Conservation (phyloP, 2,329 filamentous ascomycete species). For the Alternaria metachromatica region DNA sequence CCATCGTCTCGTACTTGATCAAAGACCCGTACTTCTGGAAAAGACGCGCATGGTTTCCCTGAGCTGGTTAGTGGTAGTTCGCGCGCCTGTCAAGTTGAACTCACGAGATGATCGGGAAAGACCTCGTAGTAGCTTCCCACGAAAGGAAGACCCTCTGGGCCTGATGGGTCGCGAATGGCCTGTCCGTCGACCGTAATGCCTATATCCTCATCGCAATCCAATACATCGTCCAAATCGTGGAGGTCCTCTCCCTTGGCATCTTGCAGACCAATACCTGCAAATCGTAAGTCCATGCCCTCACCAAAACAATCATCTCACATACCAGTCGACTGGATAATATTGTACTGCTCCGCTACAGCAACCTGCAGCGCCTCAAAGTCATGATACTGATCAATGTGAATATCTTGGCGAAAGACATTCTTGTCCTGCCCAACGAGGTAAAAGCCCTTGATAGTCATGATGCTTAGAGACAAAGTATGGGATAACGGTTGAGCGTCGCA, state of each 20-base stretch:
- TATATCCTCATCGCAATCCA: constrained; percentile 20
- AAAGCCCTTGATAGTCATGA: constrained; percentile 23
- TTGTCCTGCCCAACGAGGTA: constrained; percentile 22
- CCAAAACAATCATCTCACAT: background rate
- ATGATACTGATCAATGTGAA: constrained; percentile 22
- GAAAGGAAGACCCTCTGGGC: constrained; percentile 18
- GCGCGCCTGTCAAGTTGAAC: background rate
- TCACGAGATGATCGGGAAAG: constrained; percentile 21
- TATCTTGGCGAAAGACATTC: constrained; percentile 20
- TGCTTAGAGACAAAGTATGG: background rate
- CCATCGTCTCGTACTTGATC: constrained; percentile 18
- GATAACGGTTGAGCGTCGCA: background rate
- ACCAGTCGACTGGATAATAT: constrained; percentile 18
- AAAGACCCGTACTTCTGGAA: constrained; percentile 19
- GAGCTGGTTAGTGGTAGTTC: background rate
- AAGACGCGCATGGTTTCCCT: constrained; percentile 21
- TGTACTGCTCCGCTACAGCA: constrained; percentile 22
- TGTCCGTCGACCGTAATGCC: constrained; percentile 19
- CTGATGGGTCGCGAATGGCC: constrained; percentile 14
- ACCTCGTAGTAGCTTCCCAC: constrained; percentile 22
- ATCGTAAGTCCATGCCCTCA: background rate
- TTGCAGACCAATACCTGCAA: constrained; percentile 15
- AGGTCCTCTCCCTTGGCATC: constrained; percentile 16
- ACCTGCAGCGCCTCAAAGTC: constrained; percentile 22
- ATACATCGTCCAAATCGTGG: constrained; percentile 16